Evolutionary conservation across 2,329 filamentous ascomycete genomes (phyloP).

Genomic region (Fonsecaea monophora): DNA sequence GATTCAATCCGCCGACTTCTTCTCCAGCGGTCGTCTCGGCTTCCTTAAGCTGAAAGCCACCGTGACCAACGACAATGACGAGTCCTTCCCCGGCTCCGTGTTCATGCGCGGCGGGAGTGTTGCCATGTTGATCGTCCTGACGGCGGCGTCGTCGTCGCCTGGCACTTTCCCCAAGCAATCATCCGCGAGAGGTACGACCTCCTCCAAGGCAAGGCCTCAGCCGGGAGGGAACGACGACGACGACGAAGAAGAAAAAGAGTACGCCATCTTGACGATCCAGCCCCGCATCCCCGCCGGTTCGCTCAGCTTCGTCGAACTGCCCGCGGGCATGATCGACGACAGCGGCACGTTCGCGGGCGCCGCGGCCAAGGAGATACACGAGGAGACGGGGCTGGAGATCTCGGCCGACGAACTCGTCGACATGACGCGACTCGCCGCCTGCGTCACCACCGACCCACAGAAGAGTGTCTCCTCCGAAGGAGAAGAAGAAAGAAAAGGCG

Average conservation of each 20-base stretch:
- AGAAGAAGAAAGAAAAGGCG: constrained; percentile 36
- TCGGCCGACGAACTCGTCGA: constrained; percentile 59
- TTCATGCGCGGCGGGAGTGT: constrained; percentile 66
- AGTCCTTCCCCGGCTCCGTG: constrained; percentile 62
- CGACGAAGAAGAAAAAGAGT: constrained; percentile 48
- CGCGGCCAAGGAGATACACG: constrained; percentile 63
- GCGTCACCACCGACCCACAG: constrained; percentile 38
- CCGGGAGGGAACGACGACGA: constrained; percentile 38
- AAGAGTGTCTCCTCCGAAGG: constrained; percentile 3
- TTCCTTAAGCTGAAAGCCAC: constrained; percentile 64
- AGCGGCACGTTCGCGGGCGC: constrained; percentile 60
- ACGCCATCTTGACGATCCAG: constrained; percentile 63
- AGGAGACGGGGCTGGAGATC: constrained; percentile 64
- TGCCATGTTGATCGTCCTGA: constrained; percentile 63
- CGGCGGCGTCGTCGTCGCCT: constrained; percentile 49
- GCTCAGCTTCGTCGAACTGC: constrained; percentile 62
- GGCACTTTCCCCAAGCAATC: background rate
- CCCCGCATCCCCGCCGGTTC: constrained; percentile 64
- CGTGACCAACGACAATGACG: constrained; percentile 59
- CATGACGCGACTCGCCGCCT: constrained; percentile 58
- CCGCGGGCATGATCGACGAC: constrained; percentile 67
- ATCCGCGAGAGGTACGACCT: background rate
- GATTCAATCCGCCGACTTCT: constrained; percentile 63
- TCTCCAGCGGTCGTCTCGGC: constrained; percentile 57
- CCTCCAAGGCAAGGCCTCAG: background rate